Conservation (phyloP, 192 early-diverging fungal species). For the Coemansia sp. region DNA sequence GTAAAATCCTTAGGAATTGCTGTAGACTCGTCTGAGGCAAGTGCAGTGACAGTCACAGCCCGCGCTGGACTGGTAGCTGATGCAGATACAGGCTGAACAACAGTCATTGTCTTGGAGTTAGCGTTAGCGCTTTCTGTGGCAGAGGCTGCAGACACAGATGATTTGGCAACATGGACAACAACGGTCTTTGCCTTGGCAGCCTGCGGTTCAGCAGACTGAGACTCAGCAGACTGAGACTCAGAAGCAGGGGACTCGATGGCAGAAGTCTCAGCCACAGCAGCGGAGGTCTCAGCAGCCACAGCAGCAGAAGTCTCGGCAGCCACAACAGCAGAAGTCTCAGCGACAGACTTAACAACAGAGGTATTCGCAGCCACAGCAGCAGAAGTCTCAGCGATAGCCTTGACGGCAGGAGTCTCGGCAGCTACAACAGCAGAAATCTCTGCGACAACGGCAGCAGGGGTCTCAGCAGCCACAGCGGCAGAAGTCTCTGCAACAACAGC, state of each 20-base stretch:
- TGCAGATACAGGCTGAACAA: neutral
- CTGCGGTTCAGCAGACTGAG: neutral
- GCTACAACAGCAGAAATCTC: neutral
- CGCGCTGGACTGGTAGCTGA: neutral
- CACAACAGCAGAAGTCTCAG: neutral
- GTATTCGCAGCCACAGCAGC: neutral
- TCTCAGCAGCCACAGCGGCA: neutral
- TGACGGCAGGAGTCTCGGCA: neutral
- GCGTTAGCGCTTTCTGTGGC: conserved; percentile 1
- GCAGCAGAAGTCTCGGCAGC: neutral
- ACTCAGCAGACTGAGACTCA: neutral
- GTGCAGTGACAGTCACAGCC: neutral
- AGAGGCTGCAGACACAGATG: neutral
- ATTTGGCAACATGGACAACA: too few species aligned
- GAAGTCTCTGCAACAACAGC: neutral
- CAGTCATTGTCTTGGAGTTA: neutral
- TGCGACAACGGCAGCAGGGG: conserved; percentile 2
- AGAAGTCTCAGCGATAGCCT: conserved; percentile 1
- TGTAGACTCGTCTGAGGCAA: neutral
- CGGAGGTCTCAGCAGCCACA: neutral
- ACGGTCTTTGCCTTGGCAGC: neutral
- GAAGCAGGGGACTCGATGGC: conserved; percentile 1
- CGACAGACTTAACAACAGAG: too few species aligned
- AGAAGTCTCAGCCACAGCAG: neutral
- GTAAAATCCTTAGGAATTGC: neutral